These are phyloP conservation scores for Apium graveolens DNA, from an alignment of 129 eudicot genomes.

Conservation along the genomic window DNA sequence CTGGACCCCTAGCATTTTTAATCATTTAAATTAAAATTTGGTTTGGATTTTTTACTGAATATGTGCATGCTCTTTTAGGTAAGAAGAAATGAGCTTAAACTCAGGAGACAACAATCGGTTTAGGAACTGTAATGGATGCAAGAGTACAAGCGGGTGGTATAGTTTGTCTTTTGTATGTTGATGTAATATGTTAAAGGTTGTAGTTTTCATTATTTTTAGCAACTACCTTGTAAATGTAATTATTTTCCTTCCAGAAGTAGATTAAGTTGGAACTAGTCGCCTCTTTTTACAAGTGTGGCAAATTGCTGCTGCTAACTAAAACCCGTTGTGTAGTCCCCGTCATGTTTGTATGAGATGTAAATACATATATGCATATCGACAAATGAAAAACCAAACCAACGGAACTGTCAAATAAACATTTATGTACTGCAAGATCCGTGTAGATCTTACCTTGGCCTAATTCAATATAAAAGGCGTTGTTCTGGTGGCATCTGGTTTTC, in stretches of 20 bases:
- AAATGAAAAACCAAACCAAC: background rate
- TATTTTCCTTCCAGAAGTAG: constrained; percentile 6
- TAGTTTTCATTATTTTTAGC: background rate
- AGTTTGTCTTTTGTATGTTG: constrained; percentile 25
- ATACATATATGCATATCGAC: background rate
- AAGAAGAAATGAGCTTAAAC: constrained; percentile 17
- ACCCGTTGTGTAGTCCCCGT: background rate
- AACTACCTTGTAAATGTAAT: background rate
- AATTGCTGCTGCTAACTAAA: constrained; percentile 11
- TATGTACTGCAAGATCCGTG: background rate
- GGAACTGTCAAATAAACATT: background rate
- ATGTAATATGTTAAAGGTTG: constrained; percentile 14
- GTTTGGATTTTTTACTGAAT: background rate
- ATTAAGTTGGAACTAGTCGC: background rate
- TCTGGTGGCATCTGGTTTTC: too few species aligned
- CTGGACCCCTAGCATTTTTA: background rate
- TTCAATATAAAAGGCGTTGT: too few species aligned
- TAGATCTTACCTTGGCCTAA: background rate
- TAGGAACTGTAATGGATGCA: constrained; percentile 6
- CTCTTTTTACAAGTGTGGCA: background rate
- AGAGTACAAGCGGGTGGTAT: constrained; percentile 9
- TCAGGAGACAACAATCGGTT: constrained; percentile 10
- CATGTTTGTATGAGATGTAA: constrained; percentile 8
- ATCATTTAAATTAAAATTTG: background rate
- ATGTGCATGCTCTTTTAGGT: background rate